phyloP scores from a whole-genome alignment of 805 yeast genomes.

The Clavispora phyllophila region DNA sequence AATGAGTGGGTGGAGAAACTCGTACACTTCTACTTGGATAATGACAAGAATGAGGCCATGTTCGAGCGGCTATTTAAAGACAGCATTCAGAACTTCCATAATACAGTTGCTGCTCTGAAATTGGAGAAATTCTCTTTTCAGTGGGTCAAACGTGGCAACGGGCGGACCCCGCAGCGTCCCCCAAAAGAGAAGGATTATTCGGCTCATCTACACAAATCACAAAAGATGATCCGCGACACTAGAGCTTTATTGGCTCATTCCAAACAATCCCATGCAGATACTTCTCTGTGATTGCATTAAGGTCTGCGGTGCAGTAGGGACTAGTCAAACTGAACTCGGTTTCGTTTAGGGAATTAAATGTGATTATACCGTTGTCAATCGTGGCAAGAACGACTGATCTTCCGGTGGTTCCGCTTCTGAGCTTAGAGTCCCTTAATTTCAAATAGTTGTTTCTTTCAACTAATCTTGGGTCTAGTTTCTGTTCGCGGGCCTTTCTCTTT shows the following conservation, averaged over 20 bases:
- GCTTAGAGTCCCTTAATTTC: conserved; percentile 30
- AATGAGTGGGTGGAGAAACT: conserved; percentile 8
- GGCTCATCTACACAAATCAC: background rate
- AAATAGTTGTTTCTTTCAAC: conserved; percentile 24
- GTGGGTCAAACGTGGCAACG: background rate
- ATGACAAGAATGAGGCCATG: conserved; percentile 1
- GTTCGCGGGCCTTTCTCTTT: conserved; percentile 23
- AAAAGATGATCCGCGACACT: background rate
- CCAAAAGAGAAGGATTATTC: background rate
- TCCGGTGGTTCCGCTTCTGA: conserved; percentile 46
- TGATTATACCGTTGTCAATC: conserved; percentile 70
- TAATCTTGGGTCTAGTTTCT: conserved; percentile 20
- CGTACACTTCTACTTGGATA: conserved; percentile 3
- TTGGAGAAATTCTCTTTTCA: background rate
- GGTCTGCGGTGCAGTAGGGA: background rate
- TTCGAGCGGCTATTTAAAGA: conserved; percentile 5
- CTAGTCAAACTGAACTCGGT: conserved; percentile 40
- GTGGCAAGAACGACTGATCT: conserved; percentile 58
- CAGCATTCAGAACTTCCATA: conserved; percentile 3
- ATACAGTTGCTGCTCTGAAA: background rate
- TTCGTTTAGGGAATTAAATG: conserved; percentile 52
- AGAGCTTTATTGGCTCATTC: conserved; percentile 8
- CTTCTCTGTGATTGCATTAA: conserved; percentile 7
- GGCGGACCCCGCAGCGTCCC: background rate
- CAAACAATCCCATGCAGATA: conserved; percentile 12